phyloP scores from a whole-genome alignment of 106 monocot genomes.

The Ottelia alismoides region DNA sequence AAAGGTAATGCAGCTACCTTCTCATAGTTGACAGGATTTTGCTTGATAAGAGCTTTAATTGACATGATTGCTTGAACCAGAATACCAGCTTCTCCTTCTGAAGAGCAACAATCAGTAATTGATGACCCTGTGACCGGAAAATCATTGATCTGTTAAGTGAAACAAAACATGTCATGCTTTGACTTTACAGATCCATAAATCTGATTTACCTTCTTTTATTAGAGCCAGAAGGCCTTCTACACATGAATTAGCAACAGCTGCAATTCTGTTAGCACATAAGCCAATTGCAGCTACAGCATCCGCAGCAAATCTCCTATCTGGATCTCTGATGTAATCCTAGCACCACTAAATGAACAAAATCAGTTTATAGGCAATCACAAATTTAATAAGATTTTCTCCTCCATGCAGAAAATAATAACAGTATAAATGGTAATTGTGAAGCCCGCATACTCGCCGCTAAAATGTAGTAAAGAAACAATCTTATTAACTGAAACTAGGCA shows the following conservation, averaged over 20 bases:
- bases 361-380: no score
- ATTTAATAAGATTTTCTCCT: no score
- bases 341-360: constrained; percentile 26
- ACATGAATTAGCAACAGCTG: constrained; percentile 41
- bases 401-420: no score
- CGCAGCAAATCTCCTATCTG: constrained; percentile 83
- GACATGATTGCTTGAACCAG: constrained; percentile 95
- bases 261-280: constrained; percentile 58
- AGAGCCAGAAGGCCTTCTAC: constrained; percentile 64
- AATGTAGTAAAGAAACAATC: no score
- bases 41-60: constrained; percentile 61
- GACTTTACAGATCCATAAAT: no score
- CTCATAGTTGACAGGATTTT: constrained; percentile 53
- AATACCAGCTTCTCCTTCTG: constrained; percentile 55
- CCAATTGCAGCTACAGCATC: constrained; percentile 90
- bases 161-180: no score
- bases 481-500: no score
- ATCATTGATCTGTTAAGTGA: no score
- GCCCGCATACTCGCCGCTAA: no score
- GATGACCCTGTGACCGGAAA: constrained; percentile 78
- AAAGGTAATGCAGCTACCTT: constrained; percentile 53
- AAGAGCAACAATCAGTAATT: constrained; percentile 9
- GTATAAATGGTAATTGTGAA: no score
- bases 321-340: constrained; percentile 89
- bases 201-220: constrained; percentile 46